Percentiles rank a stretch among this genome's conserved stretches.
Evolutionary conservation across 257 asterid species (phyloP).

Genomic region (Solanum pinnatisectum): DNA sequence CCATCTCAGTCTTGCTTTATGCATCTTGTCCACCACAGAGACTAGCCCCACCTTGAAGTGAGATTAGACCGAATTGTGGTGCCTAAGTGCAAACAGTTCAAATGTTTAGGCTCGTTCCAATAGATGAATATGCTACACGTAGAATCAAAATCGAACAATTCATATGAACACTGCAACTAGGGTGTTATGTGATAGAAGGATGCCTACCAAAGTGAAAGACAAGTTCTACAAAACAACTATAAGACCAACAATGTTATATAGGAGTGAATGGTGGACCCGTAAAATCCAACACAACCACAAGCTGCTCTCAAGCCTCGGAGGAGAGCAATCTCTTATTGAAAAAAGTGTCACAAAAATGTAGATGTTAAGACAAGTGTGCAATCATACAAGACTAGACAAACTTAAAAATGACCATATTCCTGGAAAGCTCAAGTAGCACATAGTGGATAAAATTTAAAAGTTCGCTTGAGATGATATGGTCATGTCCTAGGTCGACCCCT

Average conservation of each 20-base stretch:
- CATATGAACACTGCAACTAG: not conserved
- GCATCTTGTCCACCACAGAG: not conserved
- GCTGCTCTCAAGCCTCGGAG: not conserved
- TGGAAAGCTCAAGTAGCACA: not conserved
- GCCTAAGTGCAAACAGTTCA: not conserved
- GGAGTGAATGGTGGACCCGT: not conserved
- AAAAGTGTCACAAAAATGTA: not conserved
- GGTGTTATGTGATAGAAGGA: not conserved
- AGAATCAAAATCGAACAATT: not conserved
- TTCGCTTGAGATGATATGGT: not conserved
- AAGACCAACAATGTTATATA: not conserved
- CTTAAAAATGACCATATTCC: not conserved
- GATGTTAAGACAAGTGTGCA: not conserved
- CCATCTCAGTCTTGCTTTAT: not conserved
- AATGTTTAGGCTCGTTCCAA: not conserved
- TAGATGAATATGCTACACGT: not conserved
- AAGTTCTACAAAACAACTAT: not conserved
- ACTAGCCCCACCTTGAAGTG: not conserved
- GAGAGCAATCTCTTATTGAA: not conserved
- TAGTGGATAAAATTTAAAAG: not conserved
- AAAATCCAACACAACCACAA: not conserved
- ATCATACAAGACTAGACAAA: not conserved
- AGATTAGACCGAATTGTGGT: not conserved
- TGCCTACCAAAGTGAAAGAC: not conserved
- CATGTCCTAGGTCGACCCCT: not conserved